Percentiles rank a stretch among this genome's conserved stretches.
phyloP scores from a whole-genome alignment of 306 rosid species.

The Purshia tridentata region DNA sequence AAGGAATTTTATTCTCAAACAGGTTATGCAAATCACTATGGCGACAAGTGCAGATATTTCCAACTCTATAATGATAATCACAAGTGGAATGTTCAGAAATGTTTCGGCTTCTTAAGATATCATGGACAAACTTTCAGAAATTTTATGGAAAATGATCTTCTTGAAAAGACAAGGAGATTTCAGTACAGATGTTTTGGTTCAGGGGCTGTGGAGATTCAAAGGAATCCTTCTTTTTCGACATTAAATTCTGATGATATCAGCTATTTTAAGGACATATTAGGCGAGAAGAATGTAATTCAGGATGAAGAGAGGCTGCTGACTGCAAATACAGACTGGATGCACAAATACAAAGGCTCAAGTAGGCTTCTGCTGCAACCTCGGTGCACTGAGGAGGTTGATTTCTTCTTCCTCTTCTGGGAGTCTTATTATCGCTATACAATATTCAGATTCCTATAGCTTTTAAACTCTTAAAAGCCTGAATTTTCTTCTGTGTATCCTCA shows the following conservation, averaged over 20 bases:
- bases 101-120: conserved; percentile 31
- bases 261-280: conserved; percentile 63
- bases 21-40: conserved; percentile 12
- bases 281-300: conserved; percentile 69
- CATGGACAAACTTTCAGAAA: not conserved
- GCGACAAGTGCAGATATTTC: conserved; percentile 3
- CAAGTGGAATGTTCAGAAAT: conserved; percentile 19
- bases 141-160: conserved; percentile 27
- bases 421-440: not conserved
- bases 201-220: conserved; percentile 35
- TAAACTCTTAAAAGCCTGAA: not conserved
- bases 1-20: not conserved
- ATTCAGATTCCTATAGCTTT: not conserved
- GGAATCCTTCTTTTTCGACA: conserved; percentile 56
- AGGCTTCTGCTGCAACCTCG: conserved; percentile 71
- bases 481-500: not conserved
- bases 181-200: conserved; percentile 49
- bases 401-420: conserved; percentile 4
- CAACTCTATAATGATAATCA: conserved; percentile 9
- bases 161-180: conserved; percentile 22
- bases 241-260: conserved; percentile 66
- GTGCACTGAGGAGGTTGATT: conserved; percentile 70
- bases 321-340: conserved; percentile 94
- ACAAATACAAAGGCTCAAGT: conserved; percentile 78
- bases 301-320: conserved; percentile 68